Conservation (phyloP, 352 stramenopile genomes). For the Globisporangium cederbergense region DNA sequence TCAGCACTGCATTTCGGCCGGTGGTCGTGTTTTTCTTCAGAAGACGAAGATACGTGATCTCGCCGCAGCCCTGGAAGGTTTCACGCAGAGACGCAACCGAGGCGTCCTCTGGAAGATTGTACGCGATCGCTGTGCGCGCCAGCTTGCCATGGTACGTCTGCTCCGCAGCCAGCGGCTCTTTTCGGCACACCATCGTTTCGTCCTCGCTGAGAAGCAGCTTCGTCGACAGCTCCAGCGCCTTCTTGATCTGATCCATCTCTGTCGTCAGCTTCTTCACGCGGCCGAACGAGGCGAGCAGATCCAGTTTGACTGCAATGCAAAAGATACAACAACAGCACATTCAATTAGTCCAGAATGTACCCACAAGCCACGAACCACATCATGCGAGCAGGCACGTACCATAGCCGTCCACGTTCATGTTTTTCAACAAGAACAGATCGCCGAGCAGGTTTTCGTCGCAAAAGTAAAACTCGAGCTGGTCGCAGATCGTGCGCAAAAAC, state of each 20-base stretch:
- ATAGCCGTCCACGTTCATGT: constrained; percentile 88
- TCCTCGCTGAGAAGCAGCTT: constrained; percentile 84
- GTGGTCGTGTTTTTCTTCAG: constrained; percentile 89
- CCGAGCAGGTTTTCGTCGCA: constrained; percentile 86
- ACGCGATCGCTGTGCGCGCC: constrained; percentile 81
- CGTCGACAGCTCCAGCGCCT: constrained; percentile 79
- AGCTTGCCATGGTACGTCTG: constrained; percentile 87
- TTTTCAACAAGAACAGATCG: constrained; percentile 84
- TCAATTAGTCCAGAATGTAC: too few species aligned
- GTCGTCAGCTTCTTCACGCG: constrained; percentile 87
- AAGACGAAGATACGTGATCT: constrained; percentile 83
- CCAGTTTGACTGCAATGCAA: constrained; percentile 63
- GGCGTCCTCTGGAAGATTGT: constrained; percentile 83
- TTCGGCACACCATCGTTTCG: constrained; percentile 81
- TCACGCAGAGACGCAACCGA: constrained; percentile 82
- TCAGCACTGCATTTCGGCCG: constrained; percentile 82
- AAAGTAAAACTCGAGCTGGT: constrained; percentile 88
- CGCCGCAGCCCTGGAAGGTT: constrained; percentile 79
- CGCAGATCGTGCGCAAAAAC: constrained; percentile 83
- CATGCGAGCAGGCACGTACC: constrained; percentile 28
- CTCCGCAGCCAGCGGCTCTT: constrained; percentile 71
- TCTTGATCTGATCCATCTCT: constrained; percentile 79
- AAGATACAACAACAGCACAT: constrained; percentile 12
- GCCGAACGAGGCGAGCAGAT: constrained; percentile 78
- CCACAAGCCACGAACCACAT: background rate